Evolutionary conservation across 306 rosid genomes (phyloP).

Genomic region (Psophocarpus tetragonolobus): DNA sequence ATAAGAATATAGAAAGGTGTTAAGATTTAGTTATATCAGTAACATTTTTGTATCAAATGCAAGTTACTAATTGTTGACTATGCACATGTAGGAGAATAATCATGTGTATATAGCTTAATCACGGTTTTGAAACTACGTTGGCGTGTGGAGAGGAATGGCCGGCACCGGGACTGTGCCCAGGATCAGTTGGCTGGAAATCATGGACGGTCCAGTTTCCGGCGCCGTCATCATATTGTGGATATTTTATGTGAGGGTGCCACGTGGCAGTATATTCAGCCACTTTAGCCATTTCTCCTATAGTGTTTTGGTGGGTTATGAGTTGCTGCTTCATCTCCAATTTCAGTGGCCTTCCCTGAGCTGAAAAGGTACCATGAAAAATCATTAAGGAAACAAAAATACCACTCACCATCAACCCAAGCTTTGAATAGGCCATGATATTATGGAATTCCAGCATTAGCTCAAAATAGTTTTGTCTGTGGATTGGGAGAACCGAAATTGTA

Average conservation of each 20-base stretch:
- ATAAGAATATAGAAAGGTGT: neutral
- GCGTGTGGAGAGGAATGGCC: slow-evolving; percentile 53
- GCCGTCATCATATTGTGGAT: neutral
- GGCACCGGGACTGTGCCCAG: slow-evolving; percentile 82
- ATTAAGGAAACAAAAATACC: slow-evolving; percentile 39
- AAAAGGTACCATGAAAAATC: slow-evolving; percentile 29
- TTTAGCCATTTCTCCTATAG: neutral
- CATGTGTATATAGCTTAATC: slow-evolving; percentile 30
- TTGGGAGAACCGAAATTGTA: neutral
- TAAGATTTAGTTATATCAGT: neutral
- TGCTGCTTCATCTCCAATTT: slow-evolving; percentile 8
- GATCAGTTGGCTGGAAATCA: slow-evolving; percentile 58
- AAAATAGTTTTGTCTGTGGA: neutral
- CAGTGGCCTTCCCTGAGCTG: slow-evolving; percentile 41
- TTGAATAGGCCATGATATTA: slow-evolving; percentile 43
- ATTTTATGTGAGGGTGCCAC: slow-evolving; percentile 26
- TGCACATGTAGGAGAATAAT: neutral
- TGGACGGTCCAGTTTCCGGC: slow-evolving; percentile 1
- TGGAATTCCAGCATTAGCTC: neutral
- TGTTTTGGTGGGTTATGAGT: neutral
- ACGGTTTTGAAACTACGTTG: slow-evolving; percentile 30
- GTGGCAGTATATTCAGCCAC: neutral
- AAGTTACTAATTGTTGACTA: neutral
- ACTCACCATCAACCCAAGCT: slow-evolving; percentile 8
- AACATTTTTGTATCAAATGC: neutral